A percentile compares a stretch with the other conserved stretches of the same genome.
Conservation (phyloP, 2,329 filamentous ascomycete genomes). For the Pyricularia pennisetigena region DNA sequence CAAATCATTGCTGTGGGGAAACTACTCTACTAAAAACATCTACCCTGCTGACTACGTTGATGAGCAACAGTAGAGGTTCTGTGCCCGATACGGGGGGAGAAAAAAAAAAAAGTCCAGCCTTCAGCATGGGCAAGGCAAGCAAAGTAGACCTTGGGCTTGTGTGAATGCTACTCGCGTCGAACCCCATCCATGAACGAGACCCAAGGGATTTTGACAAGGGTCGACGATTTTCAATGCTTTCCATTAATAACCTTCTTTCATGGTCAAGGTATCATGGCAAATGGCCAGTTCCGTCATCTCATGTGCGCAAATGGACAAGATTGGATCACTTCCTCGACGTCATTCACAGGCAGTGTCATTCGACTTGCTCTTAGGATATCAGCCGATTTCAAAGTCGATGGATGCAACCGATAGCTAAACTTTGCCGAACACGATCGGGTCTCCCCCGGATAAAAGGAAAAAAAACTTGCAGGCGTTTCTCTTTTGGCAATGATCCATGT, state of each 20-base stretch:
- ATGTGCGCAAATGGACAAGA: not conserved
- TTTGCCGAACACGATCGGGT: not conserved
- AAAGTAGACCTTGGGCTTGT: not conserved
- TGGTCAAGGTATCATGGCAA: not conserved
- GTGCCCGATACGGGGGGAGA: too few relatives aligned
- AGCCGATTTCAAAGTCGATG: not conserved
- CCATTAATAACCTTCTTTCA: not conserved
- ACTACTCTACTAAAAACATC: too few relatives aligned
- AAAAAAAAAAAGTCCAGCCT: too few relatives aligned
- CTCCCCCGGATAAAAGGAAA: too few relatives aligned
- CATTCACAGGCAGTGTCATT: not conserved
- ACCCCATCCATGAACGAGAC: not conserved
- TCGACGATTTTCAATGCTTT: not conserved
- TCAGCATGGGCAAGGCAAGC: not conserved
- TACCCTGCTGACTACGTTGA: too few relatives aligned
- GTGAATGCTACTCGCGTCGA: not conserved
- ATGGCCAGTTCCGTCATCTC: not conserved
- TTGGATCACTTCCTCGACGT: not conserved
- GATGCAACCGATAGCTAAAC: not conserved
- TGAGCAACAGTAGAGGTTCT: too few relatives aligned
- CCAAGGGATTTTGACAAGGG: not conserved
- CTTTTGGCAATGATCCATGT: not conserved
- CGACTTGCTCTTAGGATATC: not conserved
- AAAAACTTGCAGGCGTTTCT: too few relatives aligned
- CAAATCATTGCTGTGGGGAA: too few relatives aligned